phyloP scores from a whole-genome alignment of 345 rosid species.

The Noccaea caerulescens region DNA sequence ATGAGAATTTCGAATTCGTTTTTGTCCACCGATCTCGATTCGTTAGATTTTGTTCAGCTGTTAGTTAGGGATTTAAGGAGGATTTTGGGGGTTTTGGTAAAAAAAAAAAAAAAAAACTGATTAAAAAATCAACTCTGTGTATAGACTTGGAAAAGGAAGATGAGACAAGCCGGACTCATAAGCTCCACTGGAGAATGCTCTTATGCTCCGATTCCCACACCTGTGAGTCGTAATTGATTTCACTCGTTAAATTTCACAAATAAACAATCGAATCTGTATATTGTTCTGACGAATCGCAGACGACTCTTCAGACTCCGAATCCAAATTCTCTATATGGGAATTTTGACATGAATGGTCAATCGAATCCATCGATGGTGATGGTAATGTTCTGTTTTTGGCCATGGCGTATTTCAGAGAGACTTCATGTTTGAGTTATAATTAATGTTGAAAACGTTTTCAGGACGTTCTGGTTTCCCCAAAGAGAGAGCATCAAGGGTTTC shows the following conservation, averaged over 20 bases:
- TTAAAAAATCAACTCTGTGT: background rate
- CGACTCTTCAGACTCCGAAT: constrained; percentile 9
- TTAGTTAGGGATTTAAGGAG: constrained; percentile 16
- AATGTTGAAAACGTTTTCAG: constrained; percentile 2
- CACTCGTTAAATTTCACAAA: background rate
- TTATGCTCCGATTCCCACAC: background rate
- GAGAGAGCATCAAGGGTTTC: background rate
- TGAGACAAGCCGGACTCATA: constrained; percentile 33
- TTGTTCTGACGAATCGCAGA: constrained; percentile 2
- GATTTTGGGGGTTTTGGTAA: background rate
- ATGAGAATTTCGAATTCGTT: background rate
- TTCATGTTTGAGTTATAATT: background rate
- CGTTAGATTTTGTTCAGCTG: background rate
- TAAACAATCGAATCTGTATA: background rate
- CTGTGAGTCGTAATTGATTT: background rate
- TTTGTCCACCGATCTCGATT: background rate
- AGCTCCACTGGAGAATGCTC: background rate
- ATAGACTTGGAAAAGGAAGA: constrained; percentile 33
- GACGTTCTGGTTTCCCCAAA: background rate
- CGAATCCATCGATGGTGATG: background rate
- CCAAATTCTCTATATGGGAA: background rate
- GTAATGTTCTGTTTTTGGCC: constrained; percentile 16
- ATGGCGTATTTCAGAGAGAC: background rate
- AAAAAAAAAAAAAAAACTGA: background rate
- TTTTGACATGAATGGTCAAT: background rate